These are phyloP conservation scores for Eimeria necatrix DNA, from an alignment of 169 alveolate species.

Conservation along the genomic window DNA sequence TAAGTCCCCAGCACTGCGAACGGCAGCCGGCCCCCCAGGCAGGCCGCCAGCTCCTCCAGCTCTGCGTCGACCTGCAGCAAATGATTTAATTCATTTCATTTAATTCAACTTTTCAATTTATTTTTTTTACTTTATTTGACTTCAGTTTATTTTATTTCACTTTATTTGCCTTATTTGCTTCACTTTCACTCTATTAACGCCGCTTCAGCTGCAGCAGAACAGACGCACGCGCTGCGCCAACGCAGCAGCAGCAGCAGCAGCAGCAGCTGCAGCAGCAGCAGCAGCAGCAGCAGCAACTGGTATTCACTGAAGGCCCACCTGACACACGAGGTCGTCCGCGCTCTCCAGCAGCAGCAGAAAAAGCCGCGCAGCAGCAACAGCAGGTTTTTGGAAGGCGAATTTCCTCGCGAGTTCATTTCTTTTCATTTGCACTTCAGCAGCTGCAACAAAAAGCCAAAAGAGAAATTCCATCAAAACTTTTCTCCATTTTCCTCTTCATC, in stretches of 20 bases:
- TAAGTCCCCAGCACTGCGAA: neutral
- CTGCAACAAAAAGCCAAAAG: neutral
- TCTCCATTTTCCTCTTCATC: too few relatives aligned
- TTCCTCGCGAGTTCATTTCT: constrained; percentile 8
- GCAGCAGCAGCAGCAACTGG: too few relatives aligned
- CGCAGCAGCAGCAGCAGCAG: too few relatives aligned
- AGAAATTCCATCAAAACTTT: neutral
- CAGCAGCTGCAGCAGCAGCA: too few relatives aligned
- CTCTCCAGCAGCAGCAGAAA: constrained; percentile 15
- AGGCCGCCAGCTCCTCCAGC: neutral
- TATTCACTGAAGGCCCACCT: neutral
- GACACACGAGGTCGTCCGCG: neutral
- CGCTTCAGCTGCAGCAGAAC: too few relatives aligned
- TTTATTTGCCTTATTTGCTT: too few relatives aligned
- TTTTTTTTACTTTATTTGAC: too few relatives aligned
- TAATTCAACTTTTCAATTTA: neutral
- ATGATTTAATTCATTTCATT: neutral
- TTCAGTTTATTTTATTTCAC: too few relatives aligned
- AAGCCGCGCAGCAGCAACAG: constrained; percentile 30
- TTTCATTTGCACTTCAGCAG: neutral
- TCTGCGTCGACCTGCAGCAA: constrained; percentile 6
- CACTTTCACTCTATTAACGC: too few relatives aligned
- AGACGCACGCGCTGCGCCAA: too few relatives aligned
- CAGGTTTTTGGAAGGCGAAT: constrained; percentile 1
- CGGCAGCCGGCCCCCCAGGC: neutral